A percentile compares a stretch with the other conserved stretches of the same genome.
phyloP scores from a whole-genome alignment of 2,329 filamentous ascomycete genomes.

The Aspergillus alliaceus region DNA sequence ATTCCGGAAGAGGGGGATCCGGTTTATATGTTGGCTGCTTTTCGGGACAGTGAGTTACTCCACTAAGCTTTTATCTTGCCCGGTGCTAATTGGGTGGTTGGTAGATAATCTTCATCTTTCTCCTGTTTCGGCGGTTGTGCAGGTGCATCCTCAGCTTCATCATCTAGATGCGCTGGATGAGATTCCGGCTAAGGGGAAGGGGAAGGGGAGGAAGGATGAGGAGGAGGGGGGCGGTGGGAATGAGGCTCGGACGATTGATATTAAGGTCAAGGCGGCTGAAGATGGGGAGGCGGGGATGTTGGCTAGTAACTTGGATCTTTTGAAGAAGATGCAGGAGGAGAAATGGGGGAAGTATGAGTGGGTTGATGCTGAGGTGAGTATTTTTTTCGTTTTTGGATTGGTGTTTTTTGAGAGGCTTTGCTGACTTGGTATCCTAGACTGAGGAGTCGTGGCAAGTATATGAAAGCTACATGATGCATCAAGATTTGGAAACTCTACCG shows the following conservation, averaged over 20 bases:
- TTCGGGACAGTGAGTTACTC: slow-evolving; percentile 67
- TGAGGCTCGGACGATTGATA: slow-evolving; percentile 76
- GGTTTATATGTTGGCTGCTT: slow-evolving; percentile 87
- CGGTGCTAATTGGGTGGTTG: slow-evolving; percentile 1
- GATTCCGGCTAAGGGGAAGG: slow-evolving; percentile 44
- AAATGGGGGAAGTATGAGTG: slow-evolving; percentile 78
- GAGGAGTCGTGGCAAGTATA: slow-evolving; percentile 75
- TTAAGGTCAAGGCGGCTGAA: slow-evolving; percentile 77
- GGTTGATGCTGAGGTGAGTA: slow-evolving; percentile 68
- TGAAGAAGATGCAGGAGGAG: slow-evolving; percentile 78
- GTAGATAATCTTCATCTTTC: slow-evolving; percentile 83
- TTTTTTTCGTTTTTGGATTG: not conserved
- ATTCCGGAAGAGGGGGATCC: slow-evolving; percentile 68
- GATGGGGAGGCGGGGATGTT: slow-evolving; percentile 64
- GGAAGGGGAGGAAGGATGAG: slow-evolving; percentile 38
- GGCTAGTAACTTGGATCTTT: slow-evolving; percentile 72
- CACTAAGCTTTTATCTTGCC: not conserved
- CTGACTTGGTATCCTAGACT: slow-evolving; percentile 40
- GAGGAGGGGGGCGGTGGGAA: slow-evolving; percentile 50
- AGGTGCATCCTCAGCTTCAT: slow-evolving; percentile 88
- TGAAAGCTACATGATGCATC: slow-evolving; percentile 66
- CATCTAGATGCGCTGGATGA: slow-evolving; percentile 85
- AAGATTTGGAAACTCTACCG: slow-evolving; percentile 44
- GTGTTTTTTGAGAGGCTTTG: not conserved
- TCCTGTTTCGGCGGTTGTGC: slow-evolving; percentile 76